Evolutionary conservation across 768 basidiomycete genomes (phyloP), one percentile per base, ranked within the genome.

Genomic region (Tulasnella sp.): DNA sequence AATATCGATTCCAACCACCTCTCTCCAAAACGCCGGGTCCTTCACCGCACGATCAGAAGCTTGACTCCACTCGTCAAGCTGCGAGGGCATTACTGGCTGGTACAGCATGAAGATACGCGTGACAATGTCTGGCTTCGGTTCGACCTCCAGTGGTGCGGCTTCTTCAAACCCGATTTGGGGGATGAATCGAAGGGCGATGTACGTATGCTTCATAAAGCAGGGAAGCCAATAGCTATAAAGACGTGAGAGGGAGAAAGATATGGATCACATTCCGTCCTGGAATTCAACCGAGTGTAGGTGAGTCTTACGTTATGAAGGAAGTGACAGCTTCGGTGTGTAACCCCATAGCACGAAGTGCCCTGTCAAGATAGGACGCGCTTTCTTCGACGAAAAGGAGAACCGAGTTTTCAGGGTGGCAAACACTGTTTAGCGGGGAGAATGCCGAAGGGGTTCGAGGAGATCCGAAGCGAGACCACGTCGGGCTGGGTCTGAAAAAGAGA

Each of bases 81-180:
- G 83, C 0, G 81, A 83, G 6, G 82, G 82, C 12, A 54, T 28
- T 0, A 90, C 82, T 1, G 88, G 88, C 28, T 85, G 83, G 83
- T 89, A 90, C 1, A 89, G 82, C 88, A 90, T 89, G 82, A 90
- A 89, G 18, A 90, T 84, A 7, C 88, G 87, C 0, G 86, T 87
- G 14, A 89, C 84, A 72, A 88, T 84, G 80, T 88, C 88, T 22
- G 89, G 89, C 46, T 80, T 50, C 1, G 90, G 90, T 2, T 79
- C 80, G 74, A 90, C 81, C 1, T 82, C 82, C 22, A 90, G 84
- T 0, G 83, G 85, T 0, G 88, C 89, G 0, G 88, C 86, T 8
- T 82, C 78, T 75, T 87, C 87, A 82, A 88, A 90, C n/a, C 86
- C 85, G 1, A 83, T 82, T 81, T 90, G 89, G 1, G 88, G 85